Evolutionary conservation across 2,329 filamentous ascomycete species (phyloP).

Genomic region (Gnomoniopsis smithogilvyi): DNA sequence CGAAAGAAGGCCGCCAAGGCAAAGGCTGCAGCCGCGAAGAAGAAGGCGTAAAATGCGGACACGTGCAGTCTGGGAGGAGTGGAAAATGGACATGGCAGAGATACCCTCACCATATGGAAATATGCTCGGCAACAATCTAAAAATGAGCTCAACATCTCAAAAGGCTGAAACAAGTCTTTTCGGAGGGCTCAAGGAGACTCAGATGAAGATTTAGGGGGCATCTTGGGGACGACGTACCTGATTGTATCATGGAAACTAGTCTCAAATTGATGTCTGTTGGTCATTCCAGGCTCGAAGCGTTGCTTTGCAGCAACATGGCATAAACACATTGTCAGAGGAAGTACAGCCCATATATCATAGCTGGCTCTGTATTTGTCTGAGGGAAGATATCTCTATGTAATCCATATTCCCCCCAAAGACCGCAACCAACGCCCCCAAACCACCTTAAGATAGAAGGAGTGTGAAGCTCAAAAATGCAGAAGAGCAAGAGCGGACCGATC

Average conservation of each 20-base stretch:
- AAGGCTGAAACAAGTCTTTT: neutral
- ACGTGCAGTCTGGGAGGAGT: neutral
- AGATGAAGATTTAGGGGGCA: neutral
- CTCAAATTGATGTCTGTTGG: too few species aligned
- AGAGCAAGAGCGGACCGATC: slow-evolving; percentile 16
- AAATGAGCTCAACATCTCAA: neutral
- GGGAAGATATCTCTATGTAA: slow-evolving; percentile 16
- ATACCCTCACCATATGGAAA: neutral
- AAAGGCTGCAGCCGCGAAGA: slow-evolving; percentile 75
- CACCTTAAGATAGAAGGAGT: slow-evolving; percentile 9
- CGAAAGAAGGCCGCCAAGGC: slow-evolving; percentile 95
- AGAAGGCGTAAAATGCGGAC: slow-evolving; percentile 65
- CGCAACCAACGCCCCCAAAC: slow-evolving; percentile 7
- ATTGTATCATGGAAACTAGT: too few species aligned
- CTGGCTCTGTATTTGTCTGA: slow-evolving; percentile 11
- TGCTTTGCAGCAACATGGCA: neutral
- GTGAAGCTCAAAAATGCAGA: slow-evolving; percentile 11
- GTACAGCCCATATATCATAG: neutral
- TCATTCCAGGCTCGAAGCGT: neutral
- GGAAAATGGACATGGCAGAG: neutral
- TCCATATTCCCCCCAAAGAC: slow-evolving; percentile 15
- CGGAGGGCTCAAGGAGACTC: neutral
- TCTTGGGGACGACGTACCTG: neutral
- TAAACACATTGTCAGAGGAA: neutral
- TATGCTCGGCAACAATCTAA: neutral